Evolutionary conservation across 2,329 filamentous ascomycete species (phyloP).

Genomic region (Albifimbria verrucaria): DNA sequence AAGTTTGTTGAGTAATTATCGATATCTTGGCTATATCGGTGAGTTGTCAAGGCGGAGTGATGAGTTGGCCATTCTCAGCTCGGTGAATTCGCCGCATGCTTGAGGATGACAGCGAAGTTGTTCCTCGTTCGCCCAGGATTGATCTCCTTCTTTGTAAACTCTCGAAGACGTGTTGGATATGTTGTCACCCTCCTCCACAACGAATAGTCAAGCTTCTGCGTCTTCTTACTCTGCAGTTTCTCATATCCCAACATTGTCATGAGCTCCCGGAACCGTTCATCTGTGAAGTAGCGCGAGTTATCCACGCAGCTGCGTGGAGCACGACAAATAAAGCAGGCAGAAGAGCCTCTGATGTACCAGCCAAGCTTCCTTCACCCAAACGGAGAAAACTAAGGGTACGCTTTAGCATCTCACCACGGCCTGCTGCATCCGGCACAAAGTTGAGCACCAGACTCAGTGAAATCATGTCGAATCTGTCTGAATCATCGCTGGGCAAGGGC

Average conservation of each 20-base stretch:
- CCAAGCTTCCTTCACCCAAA: conserved; percentile 8
- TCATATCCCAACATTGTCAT: conserved; percentile 76
- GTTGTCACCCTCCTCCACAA: conserved; percentile 62
- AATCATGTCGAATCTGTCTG: conserved; percentile 79
- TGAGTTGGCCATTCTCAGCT: not conserved
- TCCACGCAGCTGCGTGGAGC: conserved; percentile 77
- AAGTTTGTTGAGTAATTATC: too few relatives aligned
- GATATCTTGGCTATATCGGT: too few relatives aligned
- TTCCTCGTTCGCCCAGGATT: conserved; percentile 75
- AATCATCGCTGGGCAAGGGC: conserved; percentile 61
- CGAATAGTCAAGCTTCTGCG: conserved; percentile 82
- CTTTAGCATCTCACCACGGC: conserved; percentile 80
- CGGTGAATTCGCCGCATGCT: conserved; percentile 18
- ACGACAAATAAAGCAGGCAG: conserved; percentile 83
- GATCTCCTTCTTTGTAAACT: conserved; percentile 65
- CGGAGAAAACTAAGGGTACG: conserved; percentile 70
- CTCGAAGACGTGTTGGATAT: conserved; percentile 8
- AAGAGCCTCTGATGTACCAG: conserved; percentile 21
- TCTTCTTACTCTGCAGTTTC: conserved; percentile 64
- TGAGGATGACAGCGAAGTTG: conserved; percentile 82
- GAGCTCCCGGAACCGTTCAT: conserved; percentile 64
- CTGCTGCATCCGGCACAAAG: conserved; percentile 76
- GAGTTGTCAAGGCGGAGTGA: not conserved
- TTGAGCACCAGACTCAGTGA: conserved; percentile 92
- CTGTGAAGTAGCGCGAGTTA: conserved; percentile 88